These are phyloP conservation scores for Scheffersomyces stipitis DNA, from an alignment of 805 yeast species.

Conservation along the genomic window DNA sequence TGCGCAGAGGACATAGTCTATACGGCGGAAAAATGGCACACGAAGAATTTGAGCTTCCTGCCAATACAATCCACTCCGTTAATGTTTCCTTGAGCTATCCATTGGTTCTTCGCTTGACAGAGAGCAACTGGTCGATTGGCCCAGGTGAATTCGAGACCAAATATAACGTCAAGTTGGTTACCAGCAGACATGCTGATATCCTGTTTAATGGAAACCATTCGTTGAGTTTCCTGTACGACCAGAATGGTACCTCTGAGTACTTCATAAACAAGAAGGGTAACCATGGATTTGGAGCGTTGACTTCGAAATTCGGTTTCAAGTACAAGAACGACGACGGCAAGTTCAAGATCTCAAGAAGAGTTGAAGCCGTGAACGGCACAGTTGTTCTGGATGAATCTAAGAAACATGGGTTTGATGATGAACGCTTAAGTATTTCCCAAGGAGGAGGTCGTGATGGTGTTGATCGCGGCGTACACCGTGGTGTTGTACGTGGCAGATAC, in stretches of 20 bases:
- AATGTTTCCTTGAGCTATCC: constrained; percentile 21
- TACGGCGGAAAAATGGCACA: too few relatives aligned
- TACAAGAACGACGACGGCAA: background rate
- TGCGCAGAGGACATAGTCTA: too few relatives aligned
- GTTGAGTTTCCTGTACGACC: constrained; percentile 26
- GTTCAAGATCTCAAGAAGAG: background rate
- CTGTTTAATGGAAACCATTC: constrained; percentile 18
- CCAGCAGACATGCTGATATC: constrained; percentile 12
- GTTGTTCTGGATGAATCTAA: background rate
- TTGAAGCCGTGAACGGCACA: background rate
- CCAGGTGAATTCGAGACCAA: constrained; percentile 18
- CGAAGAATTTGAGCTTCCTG: background rate
- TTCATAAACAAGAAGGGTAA: constrained; percentile 46
- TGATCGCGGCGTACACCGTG: too few relatives aligned
- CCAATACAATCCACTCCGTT: constrained; percentile 13
- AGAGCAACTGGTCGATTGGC: constrained; percentile 2
- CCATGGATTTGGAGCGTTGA: constrained; percentile 43
- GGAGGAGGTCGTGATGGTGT: too few relatives aligned
- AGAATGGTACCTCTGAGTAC: constrained; percentile 47
- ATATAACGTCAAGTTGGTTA: constrained; percentile 26
- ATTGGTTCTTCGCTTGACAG: constrained; percentile 18
- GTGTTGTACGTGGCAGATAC: too few relatives aligned
- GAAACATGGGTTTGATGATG: too few relatives aligned
- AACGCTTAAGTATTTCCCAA: too few relatives aligned
- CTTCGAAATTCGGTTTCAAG: constrained; percentile 26